Percentiles rank a stretch among this genome's conserved stretches.
These are phyloP conservation scores for Cymbidium sinense DNA, from an alignment of 106 monocot species.

Conservation along the genomic window DNA sequence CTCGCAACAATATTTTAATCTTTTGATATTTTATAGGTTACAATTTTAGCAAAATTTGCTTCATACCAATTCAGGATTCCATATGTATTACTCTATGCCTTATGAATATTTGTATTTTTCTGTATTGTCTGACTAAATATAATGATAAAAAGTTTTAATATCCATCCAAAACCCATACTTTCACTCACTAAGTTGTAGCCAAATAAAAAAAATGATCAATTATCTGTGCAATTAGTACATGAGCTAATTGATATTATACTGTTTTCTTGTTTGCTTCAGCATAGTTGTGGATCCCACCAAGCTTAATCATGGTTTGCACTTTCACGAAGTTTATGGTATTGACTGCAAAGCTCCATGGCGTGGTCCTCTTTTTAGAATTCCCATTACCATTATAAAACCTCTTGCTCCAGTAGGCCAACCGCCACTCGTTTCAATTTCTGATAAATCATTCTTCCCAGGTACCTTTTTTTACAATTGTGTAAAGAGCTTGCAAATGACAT, in stretches of 20 bases:
- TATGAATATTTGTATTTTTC: too few relatives aligned
- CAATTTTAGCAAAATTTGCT: too few relatives aligned
- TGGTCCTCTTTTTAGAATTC: slow-evolving; percentile 86
- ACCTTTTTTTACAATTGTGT: not conserved
- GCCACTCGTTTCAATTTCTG: slow-evolving; percentile 47
- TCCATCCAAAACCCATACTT: not conserved
- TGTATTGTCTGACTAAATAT: too few relatives aligned
- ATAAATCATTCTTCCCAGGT: slow-evolving; percentile 73
- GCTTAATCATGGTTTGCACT: slow-evolving; percentile 70
- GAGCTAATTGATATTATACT: not conserved
- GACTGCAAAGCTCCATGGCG: slow-evolving; percentile 90
- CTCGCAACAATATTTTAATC: too few relatives aligned
- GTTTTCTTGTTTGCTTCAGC: slow-evolving; percentile 36
- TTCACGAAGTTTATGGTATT: slow-evolving; percentile 78
- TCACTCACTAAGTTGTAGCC: not conserved
- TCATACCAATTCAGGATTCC: too few relatives aligned
- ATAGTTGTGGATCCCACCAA: slow-evolving; percentile 81
- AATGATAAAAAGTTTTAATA: too few relatives aligned
- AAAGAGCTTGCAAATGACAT: not conserved
- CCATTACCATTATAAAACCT: slow-evolving; percentile 79
- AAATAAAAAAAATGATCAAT: not conserved
- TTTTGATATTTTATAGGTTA: too few relatives aligned
- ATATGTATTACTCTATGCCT: too few relatives aligned
- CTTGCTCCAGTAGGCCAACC: slow-evolving; percentile 38
- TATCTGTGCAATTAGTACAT: not conserved